These are phyloP conservation scores for Leccinum imitatum DNA, from an alignment of 768 basidiomycete species.

Conservation along the genomic window DNA sequence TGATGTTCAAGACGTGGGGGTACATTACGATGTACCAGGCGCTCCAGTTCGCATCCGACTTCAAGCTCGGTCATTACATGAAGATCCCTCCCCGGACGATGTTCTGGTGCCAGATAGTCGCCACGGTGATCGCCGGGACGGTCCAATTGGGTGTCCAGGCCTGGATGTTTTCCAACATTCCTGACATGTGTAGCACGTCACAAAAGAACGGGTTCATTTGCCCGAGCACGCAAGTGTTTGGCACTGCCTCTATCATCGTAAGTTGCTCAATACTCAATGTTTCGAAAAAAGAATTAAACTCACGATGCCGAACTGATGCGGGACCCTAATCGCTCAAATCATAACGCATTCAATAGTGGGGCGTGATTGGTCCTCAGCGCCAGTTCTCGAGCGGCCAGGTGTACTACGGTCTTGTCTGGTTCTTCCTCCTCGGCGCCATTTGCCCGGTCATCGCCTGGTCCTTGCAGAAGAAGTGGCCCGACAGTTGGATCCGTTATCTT, in stretches of 20 bases:
- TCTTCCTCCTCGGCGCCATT: constrained; percentile 76
- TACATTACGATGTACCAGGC: constrained; percentile 67
- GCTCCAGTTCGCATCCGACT: constrained; percentile 68
- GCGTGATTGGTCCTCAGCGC: constrained; percentile 78
- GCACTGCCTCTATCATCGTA: constrained; percentile 53
- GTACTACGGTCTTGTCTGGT: constrained; percentile 63
- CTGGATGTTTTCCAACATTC: constrained; percentile 52
- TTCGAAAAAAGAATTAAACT: constrained; percentile 7
- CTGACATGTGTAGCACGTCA: constrained; percentile 30
- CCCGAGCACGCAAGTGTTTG: constrained; percentile 43
- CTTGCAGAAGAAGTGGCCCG: constrained; percentile 59
- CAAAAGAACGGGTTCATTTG: constrained; percentile 31
- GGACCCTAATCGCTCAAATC: neutral
- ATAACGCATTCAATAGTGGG: constrained; percentile 41
- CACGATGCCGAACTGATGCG: neutral
- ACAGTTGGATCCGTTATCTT: constrained; percentile 60
- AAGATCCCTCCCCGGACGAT: constrained; percentile 65
- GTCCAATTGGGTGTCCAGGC: constrained; percentile 64
- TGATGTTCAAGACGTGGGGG: constrained; percentile 76
- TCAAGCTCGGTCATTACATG: constrained; percentile 78
- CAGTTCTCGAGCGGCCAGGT: constrained; percentile 70
- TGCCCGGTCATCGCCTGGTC: constrained; percentile 58
- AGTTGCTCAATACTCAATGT: constrained; percentile 8
- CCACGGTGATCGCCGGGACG: constrained; percentile 59
- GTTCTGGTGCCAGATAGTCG: constrained; percentile 70